These are phyloP conservation scores for Margaritispora aquatica DNA, from an alignment of 495 filamentous ascomycete species.

Conservation along the genomic window DNA sequence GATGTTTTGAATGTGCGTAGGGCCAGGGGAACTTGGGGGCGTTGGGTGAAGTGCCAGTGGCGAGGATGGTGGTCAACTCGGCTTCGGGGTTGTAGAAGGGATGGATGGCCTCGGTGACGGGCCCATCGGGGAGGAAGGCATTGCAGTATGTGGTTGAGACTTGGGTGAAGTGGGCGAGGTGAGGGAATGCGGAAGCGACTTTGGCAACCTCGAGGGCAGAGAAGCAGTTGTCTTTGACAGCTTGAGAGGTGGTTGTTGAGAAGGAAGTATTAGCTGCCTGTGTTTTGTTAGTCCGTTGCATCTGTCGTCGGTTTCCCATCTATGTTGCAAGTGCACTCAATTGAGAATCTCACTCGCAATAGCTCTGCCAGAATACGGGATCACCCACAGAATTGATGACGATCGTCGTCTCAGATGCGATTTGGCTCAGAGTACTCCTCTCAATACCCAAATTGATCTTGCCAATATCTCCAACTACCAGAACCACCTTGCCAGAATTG, in stretches of 20 bases:
- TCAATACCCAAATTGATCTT: constrained; percentile 12
- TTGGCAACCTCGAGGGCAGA: constrained; percentile 4
- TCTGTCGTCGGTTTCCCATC: too few species aligned
- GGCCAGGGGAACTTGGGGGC: constrained; percentile 7
- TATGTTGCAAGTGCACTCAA: too few species aligned
- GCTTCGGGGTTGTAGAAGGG: not conserved
- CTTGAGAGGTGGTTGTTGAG: not conserved
- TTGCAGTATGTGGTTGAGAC: constrained; percentile 10
- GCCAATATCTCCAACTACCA: constrained; percentile 15
- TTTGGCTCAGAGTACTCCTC: not conserved
- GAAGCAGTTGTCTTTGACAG: constrained; percentile 14
- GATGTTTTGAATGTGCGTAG: constrained; percentile 14
- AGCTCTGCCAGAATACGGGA: not conserved
- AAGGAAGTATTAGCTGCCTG: constrained; percentile 18
- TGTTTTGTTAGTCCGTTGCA: too few species aligned
- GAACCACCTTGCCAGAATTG: constrained; percentile 1
- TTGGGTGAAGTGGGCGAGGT: constrained; percentile 14
- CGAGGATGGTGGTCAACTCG: constrained; percentile 3
- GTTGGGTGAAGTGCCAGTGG: constrained; percentile 3
- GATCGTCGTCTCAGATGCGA: constrained; percentile 4
- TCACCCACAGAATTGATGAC: constrained; percentile 4
- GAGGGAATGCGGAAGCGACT: not conserved
- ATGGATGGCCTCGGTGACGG: constrained; percentile 9
- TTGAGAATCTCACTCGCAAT: too few species aligned
- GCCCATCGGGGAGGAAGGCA: constrained; percentile 1